These are phyloP conservation scores for Guyanaporus albipodus DNA, from an alignment of 768 basidiomycete species.

Conservation along the genomic window DNA sequence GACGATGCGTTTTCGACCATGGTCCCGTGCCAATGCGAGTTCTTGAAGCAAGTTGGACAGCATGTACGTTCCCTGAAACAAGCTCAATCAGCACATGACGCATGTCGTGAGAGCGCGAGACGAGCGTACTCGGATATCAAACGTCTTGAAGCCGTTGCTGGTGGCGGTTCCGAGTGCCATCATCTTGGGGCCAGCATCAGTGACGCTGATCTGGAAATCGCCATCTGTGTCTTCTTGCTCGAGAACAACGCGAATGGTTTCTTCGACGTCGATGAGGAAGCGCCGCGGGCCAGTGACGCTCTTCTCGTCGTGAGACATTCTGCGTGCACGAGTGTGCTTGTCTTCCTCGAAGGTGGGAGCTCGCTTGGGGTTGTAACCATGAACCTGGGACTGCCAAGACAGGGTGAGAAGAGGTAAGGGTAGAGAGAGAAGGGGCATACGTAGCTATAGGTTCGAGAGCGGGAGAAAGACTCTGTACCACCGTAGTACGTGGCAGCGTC, in stretches of 20 bases:
- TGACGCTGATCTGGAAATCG: slow-evolving; percentile 94
- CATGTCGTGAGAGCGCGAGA: background rate
- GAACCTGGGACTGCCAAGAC: slow-evolving; percentile 55
- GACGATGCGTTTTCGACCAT: slow-evolving; percentile 92
- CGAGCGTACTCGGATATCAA: slow-evolving; percentile 80
- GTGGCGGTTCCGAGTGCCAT: slow-evolving; percentile 95
- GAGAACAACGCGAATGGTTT: slow-evolving; percentile 92
- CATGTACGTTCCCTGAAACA: slow-evolving; percentile 92
- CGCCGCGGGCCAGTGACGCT: slow-evolving; percentile 73
- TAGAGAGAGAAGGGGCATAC: slow-evolving; percentile 41
- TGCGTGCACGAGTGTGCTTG: slow-evolving; percentile 64
- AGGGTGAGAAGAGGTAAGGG: slow-evolving; percentile 18
- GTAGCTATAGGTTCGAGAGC: slow-evolving; percentile 84
- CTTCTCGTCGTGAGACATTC: slow-evolving; percentile 93
- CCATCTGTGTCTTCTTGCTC: slow-evolving; percentile 98
- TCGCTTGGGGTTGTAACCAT: slow-evolving; percentile 68
- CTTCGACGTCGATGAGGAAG: slow-evolving; percentile 96
- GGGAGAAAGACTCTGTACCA: slow-evolving; percentile 70
- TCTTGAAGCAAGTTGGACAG: slow-evolving; percentile 98
- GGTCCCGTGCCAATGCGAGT: slow-evolving; percentile 92
- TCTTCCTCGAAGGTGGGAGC: slow-evolving; percentile 75
- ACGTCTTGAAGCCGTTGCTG: slow-evolving; percentile 96
- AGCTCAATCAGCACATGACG: slow-evolving; percentile 9
- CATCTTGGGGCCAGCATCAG: slow-evolving; percentile 94
- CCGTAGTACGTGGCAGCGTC: slow-evolving; percentile 85